Percentiles rank a stretch among this genome's conserved stretches.
phyloP scores from a whole-genome alignment of 2,329 filamentous ascomycete genomes.

The Pyricularia sp. region DNA sequence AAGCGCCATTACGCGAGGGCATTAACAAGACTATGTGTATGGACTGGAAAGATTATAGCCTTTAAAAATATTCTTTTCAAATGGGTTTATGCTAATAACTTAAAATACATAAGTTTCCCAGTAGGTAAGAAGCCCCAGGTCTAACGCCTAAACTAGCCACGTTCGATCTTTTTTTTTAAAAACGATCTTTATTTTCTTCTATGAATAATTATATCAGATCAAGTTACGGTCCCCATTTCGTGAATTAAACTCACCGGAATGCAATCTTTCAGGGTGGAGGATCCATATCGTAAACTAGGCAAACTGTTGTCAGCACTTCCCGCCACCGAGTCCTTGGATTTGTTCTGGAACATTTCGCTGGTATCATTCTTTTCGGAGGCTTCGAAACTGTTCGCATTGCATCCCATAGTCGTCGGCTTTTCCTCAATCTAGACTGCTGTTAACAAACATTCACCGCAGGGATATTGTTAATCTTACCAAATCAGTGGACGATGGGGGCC shows the following conservation, averaged over 20 bases:
- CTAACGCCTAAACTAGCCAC: neutral
- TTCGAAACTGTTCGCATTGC: neutral
- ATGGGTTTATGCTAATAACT: neutral
- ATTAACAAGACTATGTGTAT: neutral
- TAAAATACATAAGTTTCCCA: neutral
- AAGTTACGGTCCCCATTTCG: neutral
- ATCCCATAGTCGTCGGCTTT: neutral
- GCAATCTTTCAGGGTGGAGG: neutral
- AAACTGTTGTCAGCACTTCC: neutral
- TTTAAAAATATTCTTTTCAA: neutral
- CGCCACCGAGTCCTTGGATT: neutral
- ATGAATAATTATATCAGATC: neutral
- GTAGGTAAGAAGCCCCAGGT: neutral
- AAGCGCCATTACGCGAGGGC: neutral
- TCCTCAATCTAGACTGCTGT: neutral
- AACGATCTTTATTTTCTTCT: neutral
- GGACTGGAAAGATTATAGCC: neutral
- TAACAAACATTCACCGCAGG: neutral
- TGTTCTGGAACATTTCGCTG: neutral
- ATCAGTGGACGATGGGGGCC: neutral
- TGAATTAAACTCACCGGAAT: neutral
- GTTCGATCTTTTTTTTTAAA: neutral
- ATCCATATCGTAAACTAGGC: neutral
- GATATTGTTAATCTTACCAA: neutral
- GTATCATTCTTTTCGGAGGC: neutral